Percentiles rank a stretch among this genome's conserved stretches.
phyloP scores from a whole-genome alignment of 352 stramenopile genomes.

The Globisporangium parvum region DNA sequence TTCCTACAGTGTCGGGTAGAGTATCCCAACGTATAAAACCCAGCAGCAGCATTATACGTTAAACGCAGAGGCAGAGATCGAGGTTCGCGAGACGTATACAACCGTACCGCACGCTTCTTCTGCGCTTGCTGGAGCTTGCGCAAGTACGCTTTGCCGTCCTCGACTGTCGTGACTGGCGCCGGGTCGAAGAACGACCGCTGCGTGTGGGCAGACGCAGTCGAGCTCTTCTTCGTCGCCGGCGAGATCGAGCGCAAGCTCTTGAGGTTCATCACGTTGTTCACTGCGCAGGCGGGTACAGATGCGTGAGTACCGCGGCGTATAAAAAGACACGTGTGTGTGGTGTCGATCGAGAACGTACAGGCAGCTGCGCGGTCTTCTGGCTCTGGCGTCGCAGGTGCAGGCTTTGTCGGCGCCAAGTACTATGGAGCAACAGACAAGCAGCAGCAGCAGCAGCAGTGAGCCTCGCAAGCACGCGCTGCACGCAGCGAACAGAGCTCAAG shows the following conservation, averaged over 20 bases:
- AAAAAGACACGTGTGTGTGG: neutral
- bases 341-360: slow-evolving; percentile 20
- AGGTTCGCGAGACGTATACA: neutral
- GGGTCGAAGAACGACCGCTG: slow-evolving; percentile 75
- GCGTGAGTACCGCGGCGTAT: neutral
- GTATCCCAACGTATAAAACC: neutral
- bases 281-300: slow-evolving; percentile 20
- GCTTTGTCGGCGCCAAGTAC: slow-evolving; percentile 22
- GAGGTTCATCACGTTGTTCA: slow-evolving; percentile 59
- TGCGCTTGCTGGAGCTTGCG: slow-evolving; percentile 50
- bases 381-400: slow-evolving; percentile 8
- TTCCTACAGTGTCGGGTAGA: slow-evolving; percentile 11
- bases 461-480: neutral
- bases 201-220: slow-evolving; percentile 1
- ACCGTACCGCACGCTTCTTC: slow-evolving; percentile 24
- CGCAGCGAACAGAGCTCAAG: neutral
- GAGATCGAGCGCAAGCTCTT: slow-evolving; percentile 48
- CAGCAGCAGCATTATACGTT: neutral
- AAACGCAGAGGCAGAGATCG: neutral
- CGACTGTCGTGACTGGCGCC: slow-evolving; percentile 52
- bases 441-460: neutral
- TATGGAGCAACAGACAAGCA: slow-evolving; percentile 4
- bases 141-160: slow-evolving; percentile 70
- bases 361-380: slow-evolving; percentile 27
- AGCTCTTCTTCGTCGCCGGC: slow-evolving; percentile 30